Evolutionary conservation across 2,329 filamentous ascomycete genomes (phyloP), one percentile per base, ranked within the genome.

Genomic region (Madurella fahalii): DNA sequence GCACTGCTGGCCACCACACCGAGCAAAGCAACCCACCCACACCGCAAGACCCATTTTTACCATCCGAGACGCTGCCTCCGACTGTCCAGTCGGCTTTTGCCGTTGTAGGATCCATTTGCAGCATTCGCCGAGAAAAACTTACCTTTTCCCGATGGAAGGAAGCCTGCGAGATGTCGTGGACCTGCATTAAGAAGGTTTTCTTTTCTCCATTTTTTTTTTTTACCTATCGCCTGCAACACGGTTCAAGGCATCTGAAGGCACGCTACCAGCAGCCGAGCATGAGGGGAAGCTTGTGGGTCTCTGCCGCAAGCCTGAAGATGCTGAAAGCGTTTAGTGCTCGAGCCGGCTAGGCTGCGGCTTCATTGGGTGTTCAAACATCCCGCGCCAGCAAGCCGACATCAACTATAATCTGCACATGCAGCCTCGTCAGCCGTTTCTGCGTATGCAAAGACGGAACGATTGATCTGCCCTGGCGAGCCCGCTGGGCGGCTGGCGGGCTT

Each of bases 401-500:
- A 56, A 50, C 56, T 57, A 57, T 57, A 59, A 59, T 55, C 43
- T 25, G 25, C 25, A 25, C 25, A 25, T 25, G 18, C 59, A 61
- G 59, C 57, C 59, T 61, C 58, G 53, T 52, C 43, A 53, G 52
- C 52, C 56, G 47, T 57, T 54, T 34, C 56, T 34, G 56, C 48
- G 52, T 20, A 53, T 59, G 52, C 52, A 52, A 49, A 31, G 51
- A 45, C 53, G 56, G 58, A 52, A 56, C 32, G 47, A 53, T 54
- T 57, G 48, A 53, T 48, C 42, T 53, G 49, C 51, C 57, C 57
- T 54, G 57, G 9, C 34, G 9, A 11, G 34, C 9, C 4, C 11
- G 34, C 4, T 37, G 11, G 34, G 13, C 57, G 47, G 57, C 48
- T 42, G 51, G 52, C 53, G 20, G 43, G 43, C 41, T 47, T 39